Conservation (phyloP, 805 yeast genomes). For the Naumovozyma castellii region DNA sequence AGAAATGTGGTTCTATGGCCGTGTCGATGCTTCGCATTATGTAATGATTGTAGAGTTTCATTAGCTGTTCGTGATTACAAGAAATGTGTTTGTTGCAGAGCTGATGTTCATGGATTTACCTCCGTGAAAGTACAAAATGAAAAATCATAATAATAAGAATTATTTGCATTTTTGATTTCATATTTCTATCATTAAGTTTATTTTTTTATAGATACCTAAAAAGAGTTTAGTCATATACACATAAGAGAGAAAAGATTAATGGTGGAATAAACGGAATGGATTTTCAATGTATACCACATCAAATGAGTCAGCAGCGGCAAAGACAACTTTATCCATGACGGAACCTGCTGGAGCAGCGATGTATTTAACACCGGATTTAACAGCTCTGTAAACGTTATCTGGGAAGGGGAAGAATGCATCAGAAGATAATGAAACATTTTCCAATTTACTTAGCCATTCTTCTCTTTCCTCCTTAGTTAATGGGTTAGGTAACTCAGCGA, state of each 20-base stretch:
- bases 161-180: not conserved
- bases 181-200: not conserved
- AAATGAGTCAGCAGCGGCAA: conserved; percentile 88
- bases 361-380: conserved; percentile 87
- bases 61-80: conserved; percentile 63
- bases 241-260: conserved; percentile 34
- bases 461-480: conserved; percentile 72
- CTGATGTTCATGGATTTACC: conserved; percentile 49
- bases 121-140: not conserved
- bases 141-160: not conserved
- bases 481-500: conserved; percentile 72
- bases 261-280: conserved; percentile 96
- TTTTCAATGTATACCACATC: conserved; percentile 90
- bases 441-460: conserved; percentile 74
- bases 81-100: conserved; percentile 80
- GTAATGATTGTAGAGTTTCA: conserved; percentile 73
- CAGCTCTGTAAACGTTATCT: conserved; percentile 96
- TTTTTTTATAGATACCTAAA: not conserved
- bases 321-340: conserved; percentile 93
- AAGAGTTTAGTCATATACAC: not conserved
- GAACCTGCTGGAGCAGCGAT: conserved; percentile 96
- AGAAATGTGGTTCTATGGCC: conserved; percentile 85
- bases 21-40: conserved; percentile 78
- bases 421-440: conserved; percentile 81
- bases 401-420: conserved; percentile 99